Evolutionary conservation across 2,329 filamentous ascomycete genomes (phyloP).

Genomic region (Talaromyces atroroseus): DNA sequence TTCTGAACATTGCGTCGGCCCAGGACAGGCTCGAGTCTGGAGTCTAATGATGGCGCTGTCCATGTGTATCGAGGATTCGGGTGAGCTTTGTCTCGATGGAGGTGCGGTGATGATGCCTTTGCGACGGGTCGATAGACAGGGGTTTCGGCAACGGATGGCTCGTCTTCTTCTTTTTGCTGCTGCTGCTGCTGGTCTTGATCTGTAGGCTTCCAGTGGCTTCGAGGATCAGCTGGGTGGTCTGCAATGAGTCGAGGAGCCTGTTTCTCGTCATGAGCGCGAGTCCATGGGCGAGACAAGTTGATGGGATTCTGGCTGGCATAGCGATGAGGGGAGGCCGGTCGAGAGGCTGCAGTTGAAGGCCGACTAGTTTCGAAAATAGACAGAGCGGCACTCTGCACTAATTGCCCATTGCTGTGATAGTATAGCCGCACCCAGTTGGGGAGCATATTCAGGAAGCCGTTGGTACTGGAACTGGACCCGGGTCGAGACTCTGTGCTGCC

Average conservation of each 20-base stretch:
- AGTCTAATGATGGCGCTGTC: conserved; percentile 67
- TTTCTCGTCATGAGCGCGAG: conserved; percentile 19
- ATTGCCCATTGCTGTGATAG: conserved; percentile 57
- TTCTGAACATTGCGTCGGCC: conserved; percentile 69
- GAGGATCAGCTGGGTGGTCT: conserved; percentile 36
- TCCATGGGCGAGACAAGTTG: conserved; percentile 26
- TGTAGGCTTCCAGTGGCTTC: conserved; percentile 37
- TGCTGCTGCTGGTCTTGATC: conserved; percentile 22
- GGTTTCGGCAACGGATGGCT: conserved; percentile 24
- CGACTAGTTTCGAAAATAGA: conserved; percentile 29
- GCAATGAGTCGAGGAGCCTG: conserved; percentile 21
- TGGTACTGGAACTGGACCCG: conserved; percentile 42
- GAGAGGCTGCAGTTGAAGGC: conserved; percentile 21
- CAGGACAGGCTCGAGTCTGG: conserved; percentile 56
- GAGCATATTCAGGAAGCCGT: conserved; percentile 38
- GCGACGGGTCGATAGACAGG: conserved; percentile 40
- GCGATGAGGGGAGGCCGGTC: conserved; percentile 22
- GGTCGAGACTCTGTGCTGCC: conserved; percentile 26
- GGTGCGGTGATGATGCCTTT: conserved; percentile 68
- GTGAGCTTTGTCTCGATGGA: conserved; percentile 58
- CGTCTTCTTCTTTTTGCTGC: conserved; percentile 18
- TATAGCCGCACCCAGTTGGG: conserved; percentile 57
- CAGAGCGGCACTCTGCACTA: conserved; percentile 42
- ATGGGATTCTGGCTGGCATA: conserved; percentile 25
- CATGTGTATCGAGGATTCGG: conserved; percentile 56